Base-by-base conservation (phyloP, 2,329 filamentous ascomycete species). In the Verticillium nonalfalfae region DNA sequence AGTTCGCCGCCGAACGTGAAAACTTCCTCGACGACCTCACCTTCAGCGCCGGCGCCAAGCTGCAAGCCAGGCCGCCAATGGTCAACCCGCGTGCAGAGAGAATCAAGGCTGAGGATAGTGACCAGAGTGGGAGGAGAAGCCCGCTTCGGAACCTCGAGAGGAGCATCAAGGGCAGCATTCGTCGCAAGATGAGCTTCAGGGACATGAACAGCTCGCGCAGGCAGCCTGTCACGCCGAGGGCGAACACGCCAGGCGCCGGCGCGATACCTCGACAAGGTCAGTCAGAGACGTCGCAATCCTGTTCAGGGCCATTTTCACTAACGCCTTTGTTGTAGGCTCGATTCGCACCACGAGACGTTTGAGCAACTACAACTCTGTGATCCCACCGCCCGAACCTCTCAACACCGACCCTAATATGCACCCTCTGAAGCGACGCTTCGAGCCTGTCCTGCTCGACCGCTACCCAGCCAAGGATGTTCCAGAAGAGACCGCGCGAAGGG, bases 291-390 rank as follows among this genome's bases (percentile, higher is more conserved):
- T 64, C 39, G 36, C 13, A 61, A 66, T 63, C 36, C 66, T 60
- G 64, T 64, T 66, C 65, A 66, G 66, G 61, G 61, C 34, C 63
- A 55, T 14, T 15, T 59, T 59, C 40, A 54, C 59, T 35, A 67
- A 66, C 59, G 39, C 55, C 61, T 61, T 31, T 57, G 62, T 65
- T 61, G 58, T 66, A 85, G 84, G 83, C 63, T 86, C 84, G 56
- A 77, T 86, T 65, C 88, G 93, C 68, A 97, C 93, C 5, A 88
- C 93, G 40, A 95, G 88, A 76, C 87, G 95, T 68, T 79, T 98
- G 66, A 98, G 94, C 75, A 96, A 96, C 73, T 99, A 99, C 76
- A 98, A 98, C 74, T 97, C 95, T 1, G 95, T 99, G 59, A 98
- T 99, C 60, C 95, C 95, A 14, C 88, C 87, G 2, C 95, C 95